These are phyloP conservation scores for Populus ilicifolia DNA, from an alignment of 345 rosid genomes.

Conservation along the genomic window DNA sequence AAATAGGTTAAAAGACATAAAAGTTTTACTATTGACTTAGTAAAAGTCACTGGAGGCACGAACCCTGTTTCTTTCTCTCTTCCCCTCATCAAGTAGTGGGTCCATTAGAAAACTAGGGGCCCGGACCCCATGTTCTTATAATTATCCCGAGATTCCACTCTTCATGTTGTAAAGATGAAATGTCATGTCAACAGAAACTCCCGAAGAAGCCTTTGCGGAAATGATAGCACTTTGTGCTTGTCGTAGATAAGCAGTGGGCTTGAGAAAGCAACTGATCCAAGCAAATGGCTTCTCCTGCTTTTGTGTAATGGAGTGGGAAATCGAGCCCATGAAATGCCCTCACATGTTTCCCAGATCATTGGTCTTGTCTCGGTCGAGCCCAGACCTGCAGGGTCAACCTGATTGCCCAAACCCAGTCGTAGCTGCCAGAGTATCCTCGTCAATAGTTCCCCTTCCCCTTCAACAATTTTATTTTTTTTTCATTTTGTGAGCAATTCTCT, in stretches of 20 bases:
- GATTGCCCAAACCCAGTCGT: no score
- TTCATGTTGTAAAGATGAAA: neutral
- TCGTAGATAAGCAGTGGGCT: neutral
- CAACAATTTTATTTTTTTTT: no score
- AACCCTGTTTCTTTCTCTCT: neutral
- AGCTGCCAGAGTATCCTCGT: no score
- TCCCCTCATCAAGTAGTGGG: neutral
- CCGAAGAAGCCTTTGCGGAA: neutral
- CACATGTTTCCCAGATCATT: neutral
- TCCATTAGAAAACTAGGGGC: neutral
- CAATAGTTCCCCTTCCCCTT: no score
- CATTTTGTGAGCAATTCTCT: no score
- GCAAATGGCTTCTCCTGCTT: neutral
- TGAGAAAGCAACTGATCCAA: neutral
- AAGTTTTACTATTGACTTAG: neutral
- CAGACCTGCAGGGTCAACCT: neutral
- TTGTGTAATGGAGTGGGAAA: neutral
- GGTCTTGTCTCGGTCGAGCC: neutral
- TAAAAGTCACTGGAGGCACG: constrained; percentile 15
- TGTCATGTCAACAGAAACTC: neutral
- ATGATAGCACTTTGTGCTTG: neutral
- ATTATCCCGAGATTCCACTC: neutral
- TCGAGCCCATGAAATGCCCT: neutral
- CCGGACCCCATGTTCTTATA: neutral
- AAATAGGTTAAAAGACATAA: no score